Evolutionary conservation across 768 basidiomycete species (phyloP).

Genomic region (Rhodotorula babjevae): DNA sequence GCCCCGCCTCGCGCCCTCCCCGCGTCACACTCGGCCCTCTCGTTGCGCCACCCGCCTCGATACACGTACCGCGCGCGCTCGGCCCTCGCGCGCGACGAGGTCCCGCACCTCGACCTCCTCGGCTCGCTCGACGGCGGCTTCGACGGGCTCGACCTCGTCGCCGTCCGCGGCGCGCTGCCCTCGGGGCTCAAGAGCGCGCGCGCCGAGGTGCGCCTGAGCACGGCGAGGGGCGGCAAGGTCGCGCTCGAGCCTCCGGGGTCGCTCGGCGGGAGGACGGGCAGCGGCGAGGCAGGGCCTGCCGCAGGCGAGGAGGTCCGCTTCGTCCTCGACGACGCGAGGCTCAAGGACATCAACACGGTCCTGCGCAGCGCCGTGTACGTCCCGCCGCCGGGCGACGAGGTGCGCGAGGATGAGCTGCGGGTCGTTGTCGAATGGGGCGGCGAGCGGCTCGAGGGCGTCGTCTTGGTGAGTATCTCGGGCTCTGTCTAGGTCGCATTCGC

Average conservation of each 20-base stretch:
- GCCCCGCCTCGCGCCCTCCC: not conserved
- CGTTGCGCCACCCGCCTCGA: slow-evolving; percentile 1
- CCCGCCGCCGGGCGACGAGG: not conserved
- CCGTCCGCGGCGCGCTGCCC: slow-evolving; percentile 7
- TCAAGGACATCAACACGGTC: slow-evolving; percentile 30
- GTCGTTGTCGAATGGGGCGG: slow-evolving; percentile 18
- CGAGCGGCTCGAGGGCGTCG: slow-evolving; percentile 5
- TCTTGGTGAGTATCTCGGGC: not conserved
- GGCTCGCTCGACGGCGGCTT: slow-evolving; percentile 34
- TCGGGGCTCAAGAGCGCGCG: no score
- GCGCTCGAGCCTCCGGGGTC: not conserved
- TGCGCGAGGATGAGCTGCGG: slow-evolving; percentile 10
- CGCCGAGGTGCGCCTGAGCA: slow-evolving; percentile 6
- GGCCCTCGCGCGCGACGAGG: slow-evolving; percentile 1
- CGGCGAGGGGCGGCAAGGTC: slow-evolving; percentile 2
- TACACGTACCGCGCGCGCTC: slow-evolving; percentile 26
- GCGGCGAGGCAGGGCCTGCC: slow-evolving; percentile 5
- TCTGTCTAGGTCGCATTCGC: not conserved
- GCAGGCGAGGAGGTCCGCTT: not conserved
- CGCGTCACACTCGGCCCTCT: not conserved
- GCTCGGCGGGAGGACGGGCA: not conserved
- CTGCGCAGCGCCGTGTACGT: slow-evolving; percentile 9
- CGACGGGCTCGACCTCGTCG: slow-evolving; percentile 32
- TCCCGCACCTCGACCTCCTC: not conserved
- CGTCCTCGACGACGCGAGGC: not conserved